Evolutionary conservation across 2,329 filamentous ascomycete species (phyloP).

Genomic region (Colletotrichum lindemuthianum): DNA sequence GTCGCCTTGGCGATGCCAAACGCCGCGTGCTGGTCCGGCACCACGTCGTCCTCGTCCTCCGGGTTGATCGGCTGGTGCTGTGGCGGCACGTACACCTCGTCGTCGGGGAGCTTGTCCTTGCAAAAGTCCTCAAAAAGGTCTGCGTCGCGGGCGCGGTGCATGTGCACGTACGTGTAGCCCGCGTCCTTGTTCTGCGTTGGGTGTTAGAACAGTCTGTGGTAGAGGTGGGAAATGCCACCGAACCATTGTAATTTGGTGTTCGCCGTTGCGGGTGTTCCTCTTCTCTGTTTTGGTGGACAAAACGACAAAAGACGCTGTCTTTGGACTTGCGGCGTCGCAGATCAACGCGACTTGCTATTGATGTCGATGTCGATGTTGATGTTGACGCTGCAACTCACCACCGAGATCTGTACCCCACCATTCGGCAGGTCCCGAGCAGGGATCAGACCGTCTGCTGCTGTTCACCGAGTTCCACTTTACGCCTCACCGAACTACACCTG

Average conservation of each 20-base stretch:
- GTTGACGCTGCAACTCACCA: background rate
- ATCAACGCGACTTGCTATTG: background rate
- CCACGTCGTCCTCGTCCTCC: conserved; percentile 88
- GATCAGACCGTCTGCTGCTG: background rate
- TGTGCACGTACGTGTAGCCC: conserved; percentile 78
- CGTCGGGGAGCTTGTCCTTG: conserved; percentile 75
- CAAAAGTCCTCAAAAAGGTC: conserved; percentile 82
- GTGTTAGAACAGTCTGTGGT: background rate
- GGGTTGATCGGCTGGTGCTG: conserved; percentile 86
- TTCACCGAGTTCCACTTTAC: background rate
- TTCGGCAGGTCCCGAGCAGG: conserved; percentile 16
- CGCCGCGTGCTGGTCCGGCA: conserved; percentile 87
- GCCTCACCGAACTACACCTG: background rate
- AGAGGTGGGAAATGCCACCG: background rate
- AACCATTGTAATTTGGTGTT: conserved; percentile 6
- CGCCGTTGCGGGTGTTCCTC: background rate
- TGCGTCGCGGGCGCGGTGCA: conserved; percentile 76
- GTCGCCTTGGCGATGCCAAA: conserved; percentile 88
- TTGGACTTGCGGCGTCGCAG: too few relatives aligned
- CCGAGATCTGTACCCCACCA: conserved; percentile 1
- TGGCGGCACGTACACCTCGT: conserved; percentile 84
- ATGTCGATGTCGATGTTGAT: conserved; percentile 23
- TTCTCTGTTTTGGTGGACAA: background rate
- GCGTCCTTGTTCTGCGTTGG: conserved; percentile 75
- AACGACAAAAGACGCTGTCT: too few relatives aligned